phyloP scores from a whole-genome alignment of 2,329 filamentous ascomycete genomes.

The Cordyceps javanica region DNA sequence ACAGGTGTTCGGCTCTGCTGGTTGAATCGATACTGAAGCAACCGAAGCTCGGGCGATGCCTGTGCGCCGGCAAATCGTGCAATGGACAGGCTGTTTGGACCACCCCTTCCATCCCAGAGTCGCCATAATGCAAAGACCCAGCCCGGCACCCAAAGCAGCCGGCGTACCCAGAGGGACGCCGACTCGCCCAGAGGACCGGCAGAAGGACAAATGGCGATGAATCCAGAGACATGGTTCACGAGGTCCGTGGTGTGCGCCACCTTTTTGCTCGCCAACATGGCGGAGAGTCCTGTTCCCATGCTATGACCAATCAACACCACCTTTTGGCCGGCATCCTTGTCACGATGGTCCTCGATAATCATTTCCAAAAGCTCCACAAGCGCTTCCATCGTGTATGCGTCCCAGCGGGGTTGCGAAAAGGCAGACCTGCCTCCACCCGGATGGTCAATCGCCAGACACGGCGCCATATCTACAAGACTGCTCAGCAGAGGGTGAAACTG shows the following conservation, averaged over 20 bases:
- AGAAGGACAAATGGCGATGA: slow-evolving; percentile 77
- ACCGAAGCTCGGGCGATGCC: slow-evolving; percentile 59
- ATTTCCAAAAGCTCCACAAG: slow-evolving; percentile 68
- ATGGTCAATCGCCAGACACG: slow-evolving; percentile 78
- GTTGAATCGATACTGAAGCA: slow-evolving; percentile 70
- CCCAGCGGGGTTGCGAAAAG: slow-evolving; percentile 64
- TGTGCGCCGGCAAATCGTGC: slow-evolving; percentile 65
- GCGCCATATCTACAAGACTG: slow-evolving; percentile 74
- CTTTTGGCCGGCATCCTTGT: slow-evolving; percentile 58
- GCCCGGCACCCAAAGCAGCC: slow-evolving; percentile 61
- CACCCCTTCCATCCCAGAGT: slow-evolving; percentile 72
- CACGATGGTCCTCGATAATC: slow-evolving; percentile 68
- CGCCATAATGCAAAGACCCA: slow-evolving; percentile 72
- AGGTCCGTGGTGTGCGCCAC: slow-evolving; percentile 42
- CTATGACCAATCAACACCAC: slow-evolving; percentile 83
- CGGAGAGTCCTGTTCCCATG: slow-evolving; percentile 76
- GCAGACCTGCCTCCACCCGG: slow-evolving; percentile 81
- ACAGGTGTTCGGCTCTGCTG: slow-evolving; percentile 75
- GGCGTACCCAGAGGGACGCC: slow-evolving; percentile 37
- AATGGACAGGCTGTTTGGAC: slow-evolving; percentile 71
- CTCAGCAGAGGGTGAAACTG: slow-evolving; percentile 80
- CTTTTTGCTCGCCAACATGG: slow-evolving; percentile 53
- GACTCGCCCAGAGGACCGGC: slow-evolving; percentile 55
- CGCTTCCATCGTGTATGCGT: slow-evolving; percentile 72
- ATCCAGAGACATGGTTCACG: slow-evolving; percentile 61